Percentiles rank a stretch among this genome's conserved stretches.
These are phyloP conservation scores for Sporothrix globosa DNA, from an alignment of 2,329 filamentous ascomycete genomes.

Conservation along the genomic window DNA sequence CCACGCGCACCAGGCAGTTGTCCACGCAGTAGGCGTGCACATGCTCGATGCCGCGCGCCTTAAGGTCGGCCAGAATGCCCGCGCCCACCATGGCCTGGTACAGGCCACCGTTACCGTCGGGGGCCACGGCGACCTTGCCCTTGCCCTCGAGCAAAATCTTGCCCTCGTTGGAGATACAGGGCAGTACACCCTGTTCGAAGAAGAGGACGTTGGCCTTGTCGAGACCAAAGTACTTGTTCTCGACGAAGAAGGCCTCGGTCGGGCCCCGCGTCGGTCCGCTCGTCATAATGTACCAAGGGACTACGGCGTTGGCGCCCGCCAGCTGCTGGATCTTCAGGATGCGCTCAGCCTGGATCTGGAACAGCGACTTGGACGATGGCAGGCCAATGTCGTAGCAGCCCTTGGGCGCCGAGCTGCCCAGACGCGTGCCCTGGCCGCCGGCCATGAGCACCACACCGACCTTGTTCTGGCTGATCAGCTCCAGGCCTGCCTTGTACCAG, in stretches of 20 bases:
- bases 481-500: slow-evolving; percentile 84
- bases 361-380: slow-evolving; percentile 89
- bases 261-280: slow-evolving; percentile 89
- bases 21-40: slow-evolving; percentile 98
- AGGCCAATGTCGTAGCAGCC: slow-evolving; percentile 97
- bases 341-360: slow-evolving; percentile 95
- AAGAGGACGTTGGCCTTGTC: slow-evolving; percentile 82
- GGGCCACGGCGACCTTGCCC: slow-evolving; percentile 88
- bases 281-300: slow-evolving; percentile 99
- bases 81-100: slow-evolving; percentile 87
- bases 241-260: slow-evolving; percentile 90
- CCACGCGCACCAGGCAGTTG: slow-evolving; percentile 99
- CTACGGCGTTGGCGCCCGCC: slow-evolving; percentile 60
- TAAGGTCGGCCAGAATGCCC: slow-evolving; percentile 84
- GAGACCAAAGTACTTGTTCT: slow-evolving; percentile 90
- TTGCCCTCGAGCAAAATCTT: slow-evolving; percentile 95
- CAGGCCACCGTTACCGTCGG: slow-evolving; percentile 95
- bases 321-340: slow-evolving; percentile 84
- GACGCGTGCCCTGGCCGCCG: slow-evolving; percentile 90
- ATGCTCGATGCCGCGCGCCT: slow-evolving; percentile 85
- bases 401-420: slow-evolving; percentile 94
- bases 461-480: slow-evolving; percentile 75
- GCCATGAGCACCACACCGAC: slow-evolving; percentile 93
- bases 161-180: slow-evolving; percentile 95
- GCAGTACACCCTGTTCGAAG: slow-evolving; percentile 95